Conservation (phyloP, 768 basidiomycete genomes). For the Kondoa subrosea region DNA sequence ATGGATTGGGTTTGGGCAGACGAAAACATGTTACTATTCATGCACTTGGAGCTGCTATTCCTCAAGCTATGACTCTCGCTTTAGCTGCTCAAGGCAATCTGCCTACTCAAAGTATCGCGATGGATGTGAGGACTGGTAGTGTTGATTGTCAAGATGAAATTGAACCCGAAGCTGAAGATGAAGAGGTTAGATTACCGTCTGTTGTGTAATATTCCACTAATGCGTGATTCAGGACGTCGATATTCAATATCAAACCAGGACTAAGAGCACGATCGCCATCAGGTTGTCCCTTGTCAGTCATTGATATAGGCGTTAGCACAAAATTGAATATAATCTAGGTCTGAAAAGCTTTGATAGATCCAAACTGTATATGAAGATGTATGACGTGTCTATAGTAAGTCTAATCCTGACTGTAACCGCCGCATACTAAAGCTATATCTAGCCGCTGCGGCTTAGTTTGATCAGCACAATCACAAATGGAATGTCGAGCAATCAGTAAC, state of each 20-base stretch:
- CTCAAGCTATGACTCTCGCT: slow-evolving; percentile 52
- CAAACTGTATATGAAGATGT: too few relatives aligned
- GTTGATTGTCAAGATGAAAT: slow-evolving; percentile 48
- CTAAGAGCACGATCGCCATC: slow-evolving; percentile 20
- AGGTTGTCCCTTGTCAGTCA: slow-evolving; percentile 11
- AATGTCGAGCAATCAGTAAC: too few relatives aligned
- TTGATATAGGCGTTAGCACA: too few relatives aligned
- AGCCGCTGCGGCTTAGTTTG: too few relatives aligned
- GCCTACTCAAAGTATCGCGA: slow-evolving; percentile 58
- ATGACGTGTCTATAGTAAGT: too few relatives aligned
- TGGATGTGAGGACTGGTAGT: slow-evolving; percentile 31
- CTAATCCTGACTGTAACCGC: too few relatives aligned
- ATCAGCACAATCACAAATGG: too few relatives aligned
- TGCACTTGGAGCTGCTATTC: slow-evolving; percentile 81
- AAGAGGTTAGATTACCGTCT: slow-evolving; percentile 33
- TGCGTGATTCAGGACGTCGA: slow-evolving; percentile 24
- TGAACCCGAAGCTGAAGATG: slow-evolving; percentile 43
- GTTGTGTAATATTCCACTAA: neutral
- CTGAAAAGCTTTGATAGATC: too few relatives aligned
- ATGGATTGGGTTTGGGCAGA: slow-evolving; percentile 32
- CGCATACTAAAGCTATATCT: too few relatives aligned
- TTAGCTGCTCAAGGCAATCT: slow-evolving; percentile 56
- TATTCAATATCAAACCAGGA: slow-evolving; percentile 23
- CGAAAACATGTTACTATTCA: slow-evolving; percentile 56
- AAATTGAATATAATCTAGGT: too few relatives aligned